Evolutionary conservation across 495 filamentous ascomycete genomes (phyloP).

Genomic region (Staphylotrichum tortipilum): DNA sequence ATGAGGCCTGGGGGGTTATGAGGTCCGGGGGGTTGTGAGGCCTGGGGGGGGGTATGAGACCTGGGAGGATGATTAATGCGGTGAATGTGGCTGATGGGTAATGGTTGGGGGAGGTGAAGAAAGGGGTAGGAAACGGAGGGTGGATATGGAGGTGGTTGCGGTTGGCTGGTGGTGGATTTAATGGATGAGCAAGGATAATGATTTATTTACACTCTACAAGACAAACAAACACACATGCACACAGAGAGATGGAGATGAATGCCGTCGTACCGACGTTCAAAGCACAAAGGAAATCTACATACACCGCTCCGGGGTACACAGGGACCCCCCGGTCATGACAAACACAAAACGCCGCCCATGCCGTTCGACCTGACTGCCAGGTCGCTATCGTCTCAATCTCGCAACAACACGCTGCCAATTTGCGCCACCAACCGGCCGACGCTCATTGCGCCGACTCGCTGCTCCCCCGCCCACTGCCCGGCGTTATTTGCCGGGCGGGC

Average conservation of each 20-base stretch:
- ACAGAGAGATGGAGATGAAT: not conserved
- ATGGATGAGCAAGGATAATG: too few species aligned
- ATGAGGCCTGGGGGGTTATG: not conserved
- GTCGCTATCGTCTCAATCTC: slow-evolving; percentile 14
- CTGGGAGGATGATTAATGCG: too few species aligned
- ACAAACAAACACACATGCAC: not conserved
- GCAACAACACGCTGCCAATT: not conserved
- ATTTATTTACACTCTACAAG: too few species aligned
- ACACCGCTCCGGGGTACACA: slow-evolving; percentile 12
- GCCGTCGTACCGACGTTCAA: not conserved
- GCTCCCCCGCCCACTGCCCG: not conserved
- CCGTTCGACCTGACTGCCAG: slow-evolving; percentile 6
- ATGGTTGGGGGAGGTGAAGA: too few species aligned
- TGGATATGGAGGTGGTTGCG: too few species aligned
- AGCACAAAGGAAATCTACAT: slow-evolving; percentile 9
- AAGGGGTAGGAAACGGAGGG: too few species aligned
- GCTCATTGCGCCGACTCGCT: not conserved
- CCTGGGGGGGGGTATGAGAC: not conserved
- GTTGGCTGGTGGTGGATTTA: too few species aligned
- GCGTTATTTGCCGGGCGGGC: slow-evolving; percentile 4
- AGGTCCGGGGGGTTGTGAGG: not conserved
- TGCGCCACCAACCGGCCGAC: too few species aligned
- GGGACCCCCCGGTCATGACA: not conserved
- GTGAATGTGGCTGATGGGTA: too few species aligned
- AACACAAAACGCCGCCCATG: slow-evolving; percentile 17